Conservation (phyloP, 768 basidiomycete species). For the Agrocybe chaxingu region DNA sequence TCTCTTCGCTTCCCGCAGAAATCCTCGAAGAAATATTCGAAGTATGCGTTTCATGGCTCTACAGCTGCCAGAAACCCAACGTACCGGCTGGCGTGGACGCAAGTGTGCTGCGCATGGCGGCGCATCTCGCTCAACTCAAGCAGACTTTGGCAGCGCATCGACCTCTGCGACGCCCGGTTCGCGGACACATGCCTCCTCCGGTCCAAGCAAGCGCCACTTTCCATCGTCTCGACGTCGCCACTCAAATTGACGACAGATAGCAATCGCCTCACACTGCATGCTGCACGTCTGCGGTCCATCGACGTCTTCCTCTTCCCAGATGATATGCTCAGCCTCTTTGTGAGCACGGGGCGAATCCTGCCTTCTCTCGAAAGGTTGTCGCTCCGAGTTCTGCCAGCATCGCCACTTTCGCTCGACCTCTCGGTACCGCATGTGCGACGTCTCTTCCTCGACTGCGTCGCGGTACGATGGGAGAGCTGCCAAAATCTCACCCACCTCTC, state of each 20-base stretch:
- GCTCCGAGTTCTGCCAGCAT: slow-evolving; percentile 27
- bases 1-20: slow-evolving; percentile 34
- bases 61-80: slow-evolving; percentile 22
- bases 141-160: slow-evolving; percentile 37
- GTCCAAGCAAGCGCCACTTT: slow-evolving; percentile 31
- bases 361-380: slow-evolving; percentile 28
- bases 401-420: slow-evolving; percentile 20
- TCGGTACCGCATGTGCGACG: slow-evolving; percentile 27
- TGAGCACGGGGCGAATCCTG: slow-evolving; percentile 21
- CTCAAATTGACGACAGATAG: slow-evolving; percentile 21
- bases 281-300: slow-evolving; percentile 29
- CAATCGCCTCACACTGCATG: slow-evolving; percentile 20
- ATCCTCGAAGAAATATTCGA: slow-evolving; percentile 37
- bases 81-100: slow-evolving; percentile 35
- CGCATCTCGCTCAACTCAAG: slow-evolving; percentile 29
- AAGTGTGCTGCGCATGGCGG: slow-evolving; percentile 39
- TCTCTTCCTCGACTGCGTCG: slow-evolving; percentile 31
- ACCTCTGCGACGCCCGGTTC: slow-evolving; percentile 30
- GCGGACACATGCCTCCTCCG: slow-evolving; percentile 33
- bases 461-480: slow-evolving; percentile 32
- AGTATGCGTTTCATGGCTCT: slow-evolving; percentile 35
- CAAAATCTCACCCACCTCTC: slow-evolving; percentile 28
- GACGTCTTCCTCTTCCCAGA: slow-evolving; percentile 33
- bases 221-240: slow-evolving; percentile 28
- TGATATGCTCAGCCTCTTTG: slow-evolving; percentile 30